Conservation (phyloP, 129 eudicot genomes). For the Glebionis coronaria region DNA sequence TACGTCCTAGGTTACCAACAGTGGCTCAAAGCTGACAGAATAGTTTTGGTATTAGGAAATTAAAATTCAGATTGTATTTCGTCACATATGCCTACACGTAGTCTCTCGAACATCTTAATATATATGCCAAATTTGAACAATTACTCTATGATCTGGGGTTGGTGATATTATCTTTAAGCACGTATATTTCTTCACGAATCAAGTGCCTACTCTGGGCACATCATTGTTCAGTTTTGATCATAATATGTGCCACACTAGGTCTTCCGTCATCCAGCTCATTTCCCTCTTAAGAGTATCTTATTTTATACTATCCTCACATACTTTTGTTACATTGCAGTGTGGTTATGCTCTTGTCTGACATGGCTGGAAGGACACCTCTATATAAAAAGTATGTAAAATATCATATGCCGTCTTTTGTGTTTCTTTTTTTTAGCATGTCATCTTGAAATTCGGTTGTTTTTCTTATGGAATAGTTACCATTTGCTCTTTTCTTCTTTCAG, state of each 20-base stretch:
- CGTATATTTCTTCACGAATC: not conserved
- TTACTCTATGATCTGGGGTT: not conserved
- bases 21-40: not conserved
- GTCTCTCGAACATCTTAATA: constrained; percentile 1
- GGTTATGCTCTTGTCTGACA: constrained; percentile 66
- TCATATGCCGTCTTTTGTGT: not conserved
- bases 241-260: not conserved
- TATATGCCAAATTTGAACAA: constrained; percentile 14
- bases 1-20: no score
- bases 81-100: constrained; percentile 6
- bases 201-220: constrained; percentile 7
- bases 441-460: not conserved
- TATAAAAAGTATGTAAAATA: constrained; percentile 69
- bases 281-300: constrained; percentile 1
- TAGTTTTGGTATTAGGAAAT: not conserved
- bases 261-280: constrained; percentile 10
- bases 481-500: constrained; percentile 40
- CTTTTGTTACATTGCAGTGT: constrained; percentile 59
- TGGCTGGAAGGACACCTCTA: constrained; percentile 81
- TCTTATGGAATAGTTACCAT: constrained; percentile 8
- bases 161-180: constrained; percentile 12
- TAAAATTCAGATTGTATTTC: constrained; percentile 10
- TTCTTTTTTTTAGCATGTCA: not conserved
- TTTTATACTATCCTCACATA: constrained; percentile 13
- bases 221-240: constrained; percentile 13